A percentile compares a stretch with the other conserved stretches of the same genome.
Evolutionary conservation across 1,284 basidiomycete genomes (phyloP).

Genomic region (Vanrija sp.): DNA sequence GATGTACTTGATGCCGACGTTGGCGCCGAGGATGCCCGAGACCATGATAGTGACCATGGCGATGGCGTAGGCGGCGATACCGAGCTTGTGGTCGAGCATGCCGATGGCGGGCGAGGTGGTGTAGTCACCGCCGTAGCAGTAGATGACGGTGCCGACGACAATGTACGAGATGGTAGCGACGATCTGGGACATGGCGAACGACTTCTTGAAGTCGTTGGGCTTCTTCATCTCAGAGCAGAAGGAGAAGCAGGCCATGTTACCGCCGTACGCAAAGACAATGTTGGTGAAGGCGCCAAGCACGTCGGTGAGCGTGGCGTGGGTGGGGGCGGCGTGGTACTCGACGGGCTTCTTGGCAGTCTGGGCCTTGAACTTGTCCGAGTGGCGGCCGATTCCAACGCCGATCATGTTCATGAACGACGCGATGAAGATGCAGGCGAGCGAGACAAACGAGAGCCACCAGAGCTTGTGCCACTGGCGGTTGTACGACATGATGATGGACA

Average conservation of each 20-base stretch:
- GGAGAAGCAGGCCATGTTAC: conserved; percentile 40
- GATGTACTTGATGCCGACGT: conserved; percentile 42
- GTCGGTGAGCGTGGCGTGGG: conserved; percentile 30
- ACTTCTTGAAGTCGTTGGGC: conserved; percentile 44
- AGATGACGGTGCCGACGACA: conserved; percentile 34
- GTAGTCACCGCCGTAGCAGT: conserved; percentile 40
- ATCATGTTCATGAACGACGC: conserved; percentile 38
- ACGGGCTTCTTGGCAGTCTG: conserved; percentile 25
- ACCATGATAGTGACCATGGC: conserved; percentile 42
- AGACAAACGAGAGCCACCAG: conserved; percentile 31
- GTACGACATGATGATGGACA: conserved; percentile 27
- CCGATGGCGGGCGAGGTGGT: conserved; percentile 38
- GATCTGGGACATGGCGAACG: conserved; percentile 36
- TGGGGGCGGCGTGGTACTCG: conserved; percentile 28
- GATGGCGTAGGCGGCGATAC: conserved; percentile 35
- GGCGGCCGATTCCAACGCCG: conserved; percentile 31
- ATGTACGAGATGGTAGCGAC: conserved; percentile 29
- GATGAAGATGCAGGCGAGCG: conserved; percentile 31
- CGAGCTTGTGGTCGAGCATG: conserved; percentile 32
- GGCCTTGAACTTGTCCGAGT: conserved; percentile 15
- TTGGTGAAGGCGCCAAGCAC: conserved; percentile 40
- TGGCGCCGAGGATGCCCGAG: conserved; percentile 38
- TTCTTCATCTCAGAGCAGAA: conserved; percentile 43
- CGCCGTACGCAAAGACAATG: conserved; percentile 41
- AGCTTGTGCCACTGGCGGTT: conserved; percentile 36